phyloP scores from a whole-genome alignment of 2,329 filamentous ascomycete genomes.

The Leptodontidium sp. region DNA sequence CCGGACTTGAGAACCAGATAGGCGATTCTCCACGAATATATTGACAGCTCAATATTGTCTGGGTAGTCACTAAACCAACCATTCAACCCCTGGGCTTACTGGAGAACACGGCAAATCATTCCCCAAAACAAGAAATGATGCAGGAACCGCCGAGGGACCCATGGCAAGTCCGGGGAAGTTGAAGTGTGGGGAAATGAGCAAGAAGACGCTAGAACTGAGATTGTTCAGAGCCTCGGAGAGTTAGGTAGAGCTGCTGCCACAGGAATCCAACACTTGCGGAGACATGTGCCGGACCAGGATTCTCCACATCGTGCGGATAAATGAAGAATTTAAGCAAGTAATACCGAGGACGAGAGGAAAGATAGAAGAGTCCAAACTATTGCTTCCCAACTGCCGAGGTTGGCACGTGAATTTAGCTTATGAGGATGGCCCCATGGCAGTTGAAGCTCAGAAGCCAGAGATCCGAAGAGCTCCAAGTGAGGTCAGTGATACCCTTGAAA shows the following conservation, averaged over 20 bases:
- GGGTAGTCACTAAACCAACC: neutral
- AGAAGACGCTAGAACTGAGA: neutral
- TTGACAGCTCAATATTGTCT: neutral
- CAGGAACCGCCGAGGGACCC: neutral
- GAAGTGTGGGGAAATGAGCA: slow-evolving; percentile 14
- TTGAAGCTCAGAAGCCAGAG: neutral
- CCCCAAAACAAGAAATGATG: neutral
- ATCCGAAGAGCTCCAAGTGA: no score
- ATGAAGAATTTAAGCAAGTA: neutral
- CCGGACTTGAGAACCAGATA: neutral
- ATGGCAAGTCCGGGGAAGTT: neutral
- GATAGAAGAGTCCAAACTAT: neutral
- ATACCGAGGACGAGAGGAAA: neutral
- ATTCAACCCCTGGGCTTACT: neutral
- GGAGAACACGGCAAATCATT: neutral
- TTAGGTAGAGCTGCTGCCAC: neutral
- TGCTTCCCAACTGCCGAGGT: slow-evolving; percentile 5
- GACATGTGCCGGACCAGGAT: slow-evolving; percentile 3
- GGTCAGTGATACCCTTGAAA: neutral
- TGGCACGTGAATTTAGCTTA: neutral
- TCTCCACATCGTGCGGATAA: neutral
- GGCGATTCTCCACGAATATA: neutral
- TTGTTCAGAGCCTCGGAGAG: neutral
- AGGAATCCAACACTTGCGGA: neutral
- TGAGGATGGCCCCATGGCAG: neutral